Conservation (phyloP, 306 rosid species). For the Sechiopsis laciniata region DNA sequence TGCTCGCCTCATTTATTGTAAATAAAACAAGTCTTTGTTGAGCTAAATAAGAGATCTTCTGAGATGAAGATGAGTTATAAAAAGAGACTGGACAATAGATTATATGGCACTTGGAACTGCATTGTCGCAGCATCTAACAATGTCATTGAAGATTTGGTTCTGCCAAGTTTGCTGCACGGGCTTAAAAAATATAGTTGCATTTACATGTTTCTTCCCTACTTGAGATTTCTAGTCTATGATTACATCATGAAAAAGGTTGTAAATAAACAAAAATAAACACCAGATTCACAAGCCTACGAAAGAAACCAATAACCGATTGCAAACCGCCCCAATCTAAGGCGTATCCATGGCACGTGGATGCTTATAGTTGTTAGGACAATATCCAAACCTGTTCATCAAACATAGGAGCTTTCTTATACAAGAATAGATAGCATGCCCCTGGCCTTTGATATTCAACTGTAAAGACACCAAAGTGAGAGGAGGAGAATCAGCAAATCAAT, state of each 20-base stretch:
- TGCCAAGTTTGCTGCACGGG: neutral
- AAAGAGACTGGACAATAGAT: too few relatives aligned
- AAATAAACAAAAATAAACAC: neutral
- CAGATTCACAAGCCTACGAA: neutral
- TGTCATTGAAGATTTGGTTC: neutral
- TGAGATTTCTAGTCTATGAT: neutral
- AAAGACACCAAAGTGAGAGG: neutral
- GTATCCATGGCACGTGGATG: neutral
- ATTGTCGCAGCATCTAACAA: neutral
- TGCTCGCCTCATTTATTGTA: too few relatives aligned
- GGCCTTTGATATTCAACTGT: conserved; percentile 56
- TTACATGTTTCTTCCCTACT: neutral
- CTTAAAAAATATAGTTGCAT: neutral
- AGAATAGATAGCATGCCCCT: conserved; percentile 45
- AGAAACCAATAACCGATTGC: neutral
- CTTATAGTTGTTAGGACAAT: neutral
- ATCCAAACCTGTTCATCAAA: neutral
- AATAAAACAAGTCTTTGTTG: too few relatives aligned
- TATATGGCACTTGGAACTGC: too few relatives aligned
- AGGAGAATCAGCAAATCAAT: neutral
- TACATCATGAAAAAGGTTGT: neutral
- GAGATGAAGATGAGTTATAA: too few relatives aligned
- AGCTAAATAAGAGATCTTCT: too few relatives aligned
- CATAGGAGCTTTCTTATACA: conserved; percentile 9
- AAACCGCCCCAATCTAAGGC: neutral